A percentile compares a stretch with the other conserved stretches of the same genome.
Conservation (phyloP, 176 grass and related monocot genomes). For the Raddia distichophylla region DNA sequence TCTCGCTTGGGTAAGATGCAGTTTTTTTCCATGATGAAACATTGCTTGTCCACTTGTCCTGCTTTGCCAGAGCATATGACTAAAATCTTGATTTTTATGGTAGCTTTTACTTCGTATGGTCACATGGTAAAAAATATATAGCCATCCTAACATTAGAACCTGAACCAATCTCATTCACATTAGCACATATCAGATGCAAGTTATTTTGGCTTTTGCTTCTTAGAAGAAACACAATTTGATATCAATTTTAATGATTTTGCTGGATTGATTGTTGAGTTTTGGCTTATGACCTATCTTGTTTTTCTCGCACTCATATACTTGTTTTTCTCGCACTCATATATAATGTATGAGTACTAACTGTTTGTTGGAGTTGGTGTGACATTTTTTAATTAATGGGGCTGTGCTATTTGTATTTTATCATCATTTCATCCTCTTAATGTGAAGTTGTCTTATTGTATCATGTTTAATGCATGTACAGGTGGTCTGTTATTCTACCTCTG, state of each 20-base stretch:
- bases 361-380: conserved; percentile 25
- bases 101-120: background rate
- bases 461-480: conserved; percentile 54
- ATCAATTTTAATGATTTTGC: background rate
- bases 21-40: conserved; percentile 5
- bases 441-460: conserved; percentile 21
- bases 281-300: background rate
- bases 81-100: conserved; percentile 15
- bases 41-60: conserved; percentile 28
- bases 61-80: conserved; percentile 5
- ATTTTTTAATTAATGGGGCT: conserved; percentile 9
- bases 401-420: conserved; percentile 28
- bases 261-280: background rate
- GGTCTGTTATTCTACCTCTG: conserved; percentile 87
- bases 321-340: background rate
- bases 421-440: conserved; percentile 2
- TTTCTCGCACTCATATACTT: background rate
- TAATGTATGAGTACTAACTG: conserved; percentile 16
- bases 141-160: background rate
- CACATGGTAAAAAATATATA: background rate
- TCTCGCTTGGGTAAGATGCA: conserved; percentile 35
- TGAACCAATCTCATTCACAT: conserved; percentile 5
- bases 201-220: conserved; percentile 7
- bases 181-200: background rate
- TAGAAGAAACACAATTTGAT: background rate